Base-by-base conservation (phyloP, 2,329 filamentous ascomycete species). In the Diaporthe humulicola region DNA sequence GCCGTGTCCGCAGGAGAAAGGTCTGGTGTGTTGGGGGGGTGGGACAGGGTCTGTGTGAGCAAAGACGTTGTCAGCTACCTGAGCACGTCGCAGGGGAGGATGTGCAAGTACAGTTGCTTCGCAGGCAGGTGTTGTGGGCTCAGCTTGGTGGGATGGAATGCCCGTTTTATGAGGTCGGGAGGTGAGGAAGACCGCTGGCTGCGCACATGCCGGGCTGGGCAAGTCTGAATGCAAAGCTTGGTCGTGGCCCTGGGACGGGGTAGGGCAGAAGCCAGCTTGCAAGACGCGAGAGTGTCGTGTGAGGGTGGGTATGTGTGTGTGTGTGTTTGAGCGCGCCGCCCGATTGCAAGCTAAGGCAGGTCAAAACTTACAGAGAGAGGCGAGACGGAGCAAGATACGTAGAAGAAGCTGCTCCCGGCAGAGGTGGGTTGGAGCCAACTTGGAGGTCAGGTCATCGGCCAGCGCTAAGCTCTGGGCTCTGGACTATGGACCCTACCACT, bases 1-100 rank as follows among this genome's bases (percentile, higher is more conserved):
- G 61, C 28, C 19, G 42, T 50, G 75, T 78, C 30, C 28, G 33
- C 38, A 28, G 45, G 69, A 71, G 73, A 75, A 64, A 76, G 72
- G 70, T 76, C 45, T 69, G 61, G 58, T 33, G 42, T 67, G 61
- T n/a, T 36, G 19, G 38, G 38, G 74, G 50, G 40, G 42, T n/a
- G 71, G 70, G 54, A 28, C 30, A 9, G 42, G 42, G 19, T 36
- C 30, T 50, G 19, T 48, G 30, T 33, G 30, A 50, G 42, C 28
- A 38, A 67, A 17, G 61, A 36, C 45, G 1, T 67, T 25, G 40
- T 67, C 30, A 67, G 61, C 61, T 36, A 50, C 42, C n/a, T 30
- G 42, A 25, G 61, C 30, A 30, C 15, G 42, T 50, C 61, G 25
- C 28, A 22, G 22, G 25, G 61, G 58, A 12, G 58, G 58, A 22